Conservation (phyloP, 306 rosid species). For the Vigna mungo region DNA sequence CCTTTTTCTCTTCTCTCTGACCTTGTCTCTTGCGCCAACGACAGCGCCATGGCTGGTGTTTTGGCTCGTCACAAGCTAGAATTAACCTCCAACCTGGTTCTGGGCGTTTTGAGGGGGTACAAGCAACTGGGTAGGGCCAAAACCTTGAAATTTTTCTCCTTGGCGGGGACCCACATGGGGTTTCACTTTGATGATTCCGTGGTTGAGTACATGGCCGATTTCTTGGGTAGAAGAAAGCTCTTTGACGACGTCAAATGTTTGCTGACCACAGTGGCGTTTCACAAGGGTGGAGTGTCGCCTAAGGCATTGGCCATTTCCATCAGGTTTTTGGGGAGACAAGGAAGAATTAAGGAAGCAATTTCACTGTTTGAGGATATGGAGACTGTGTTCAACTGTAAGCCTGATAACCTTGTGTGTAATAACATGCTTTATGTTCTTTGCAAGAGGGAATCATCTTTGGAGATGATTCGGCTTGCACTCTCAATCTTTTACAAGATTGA, state of each 20-base stretch:
- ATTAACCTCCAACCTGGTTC: slow-evolving; percentile 60
- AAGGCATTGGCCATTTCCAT: slow-evolving; percentile 69
- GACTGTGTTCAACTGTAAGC: slow-evolving; percentile 60
- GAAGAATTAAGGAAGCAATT: slow-evolving; percentile 66
- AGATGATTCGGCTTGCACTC: slow-evolving; percentile 64
- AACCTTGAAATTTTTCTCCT: slow-evolving; percentile 69
- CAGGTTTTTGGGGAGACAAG: slow-evolving; percentile 76
- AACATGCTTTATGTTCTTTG: slow-evolving; percentile 78
- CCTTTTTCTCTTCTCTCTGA: slow-evolving; percentile 56
- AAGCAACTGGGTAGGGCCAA: slow-evolving; percentile 66
- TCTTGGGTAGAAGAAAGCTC: slow-evolving; percentile 76
- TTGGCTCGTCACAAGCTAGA: slow-evolving; percentile 45
- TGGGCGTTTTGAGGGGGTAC: slow-evolving; percentile 62
- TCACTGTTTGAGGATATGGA: slow-evolving; percentile 73
- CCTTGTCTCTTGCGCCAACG: slow-evolving; percentile 35
- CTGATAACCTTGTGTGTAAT: slow-evolving; percentile 72
- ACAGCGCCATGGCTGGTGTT: slow-evolving; percentile 48
- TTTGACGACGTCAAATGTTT: slow-evolving; percentile 80
- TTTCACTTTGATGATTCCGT: slow-evolving; percentile 64
- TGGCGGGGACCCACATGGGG: slow-evolving; percentile 70
- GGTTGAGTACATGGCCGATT: slow-evolving; percentile 78
- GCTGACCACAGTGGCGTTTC: slow-evolving; percentile 55
- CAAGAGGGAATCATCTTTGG: slow-evolving; percentile 66
- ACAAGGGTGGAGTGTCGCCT: slow-evolving; percentile 56
- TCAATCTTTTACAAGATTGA: slow-evolving; percentile 59